Evolutionary conservation across 176 grass and related monocot species (phyloP), one percentile per base, ranked within the genome.

Genomic region (Neostapfia colusana): DNA sequence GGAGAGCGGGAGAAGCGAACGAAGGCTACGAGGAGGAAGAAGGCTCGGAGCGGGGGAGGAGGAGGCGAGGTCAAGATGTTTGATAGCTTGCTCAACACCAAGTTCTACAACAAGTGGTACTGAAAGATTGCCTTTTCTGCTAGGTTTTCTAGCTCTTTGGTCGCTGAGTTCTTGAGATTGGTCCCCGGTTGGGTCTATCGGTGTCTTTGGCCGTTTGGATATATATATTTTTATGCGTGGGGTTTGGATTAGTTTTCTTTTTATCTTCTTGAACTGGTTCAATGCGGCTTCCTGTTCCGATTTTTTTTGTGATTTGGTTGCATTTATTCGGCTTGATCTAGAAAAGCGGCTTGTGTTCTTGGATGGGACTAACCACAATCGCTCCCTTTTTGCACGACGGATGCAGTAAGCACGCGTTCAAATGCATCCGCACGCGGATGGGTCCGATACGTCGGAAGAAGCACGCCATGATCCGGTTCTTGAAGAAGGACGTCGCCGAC

Each of bases 401-500:
- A 65, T 64, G 80, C 88, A 99, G 89, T 73, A 92, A 95, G 70
- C 83, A 81, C 35, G 79, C 92, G 9, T 84, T 90, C 83, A 99
- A 99, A 73, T 92, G 89, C 72, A 90, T 85, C 67, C 85, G 77
- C 46, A 83, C 38, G 77, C 82, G 95, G 85, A 49, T 92, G 69
- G 83, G 41, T 68, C 70, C 75, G n/a, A 90, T 99, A 54, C 70
- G 65, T 71, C 89, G 87, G 80, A 99, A 92, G 92, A 92, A 99
- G 60, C 77, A 85, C 81, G 92, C 89, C 21, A 82, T 90, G 87
- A 61, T 95, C 63, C 53, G 96, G 7, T 92, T 95, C 90, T 27
- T 95, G 73, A 99, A 88, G 82, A 92, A 93, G 79, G 96, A 99
- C 69, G 81, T 99, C 13, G 96, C 92, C 46, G 91, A 99, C 34